A percentile compares a stretch with the other conserved stretches of the same genome.
phyloP scores from a whole-genome alignment of 768 basidiomycete species.

The Panaeolus papilionaceus region DNA sequence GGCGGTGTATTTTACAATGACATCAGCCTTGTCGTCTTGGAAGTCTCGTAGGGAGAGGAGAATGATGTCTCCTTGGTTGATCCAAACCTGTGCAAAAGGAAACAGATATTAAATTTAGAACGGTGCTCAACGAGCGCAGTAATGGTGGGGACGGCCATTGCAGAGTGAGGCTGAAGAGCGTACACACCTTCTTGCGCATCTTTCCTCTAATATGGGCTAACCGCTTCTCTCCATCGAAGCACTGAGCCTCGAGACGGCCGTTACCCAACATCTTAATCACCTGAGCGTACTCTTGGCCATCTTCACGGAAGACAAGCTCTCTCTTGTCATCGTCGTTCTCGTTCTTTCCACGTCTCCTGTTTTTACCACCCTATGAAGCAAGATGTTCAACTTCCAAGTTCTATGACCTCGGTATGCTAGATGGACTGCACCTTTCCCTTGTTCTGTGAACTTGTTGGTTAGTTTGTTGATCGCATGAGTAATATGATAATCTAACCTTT shows the following conservation, averaged over 20 bases:
- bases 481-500: not conserved
- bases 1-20: constrained; percentile 98
- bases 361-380: constrained; percentile 88
- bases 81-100: constrained; percentile 80
- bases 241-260: constrained; percentile 93
- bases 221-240: constrained; percentile 98
- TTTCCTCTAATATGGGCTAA: constrained; percentile 98
- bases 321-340: constrained; percentile 99
- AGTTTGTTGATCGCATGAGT: not conserved
- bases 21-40: constrained; percentile 99
- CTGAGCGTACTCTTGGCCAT: constrained; percentile 99
- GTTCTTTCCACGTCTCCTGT: constrained; percentile 99
- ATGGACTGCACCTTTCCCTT: constrained; percentile 68
- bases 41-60: constrained; percentile 95
- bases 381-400: not conserved
- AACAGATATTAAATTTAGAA: constrained; percentile 16
- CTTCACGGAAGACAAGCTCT: constrained; percentile 97
- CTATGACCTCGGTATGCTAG: not conserved
- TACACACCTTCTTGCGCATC: constrained; percentile 96
- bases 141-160: constrained; percentile 7
- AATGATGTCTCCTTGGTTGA: constrained; percentile 97
- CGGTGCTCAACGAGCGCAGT: not conserved
- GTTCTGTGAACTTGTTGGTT: constrained; percentile 48
- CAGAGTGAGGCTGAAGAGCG: not conserved
- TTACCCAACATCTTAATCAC: constrained; percentile 99